A percentile compares a stretch with the other conserved stretches of the same genome.
Evolutionary conservation across 2,329 filamentous ascomycete species (phyloP).

Genomic region (Colletotrichum shisoi): DNA sequence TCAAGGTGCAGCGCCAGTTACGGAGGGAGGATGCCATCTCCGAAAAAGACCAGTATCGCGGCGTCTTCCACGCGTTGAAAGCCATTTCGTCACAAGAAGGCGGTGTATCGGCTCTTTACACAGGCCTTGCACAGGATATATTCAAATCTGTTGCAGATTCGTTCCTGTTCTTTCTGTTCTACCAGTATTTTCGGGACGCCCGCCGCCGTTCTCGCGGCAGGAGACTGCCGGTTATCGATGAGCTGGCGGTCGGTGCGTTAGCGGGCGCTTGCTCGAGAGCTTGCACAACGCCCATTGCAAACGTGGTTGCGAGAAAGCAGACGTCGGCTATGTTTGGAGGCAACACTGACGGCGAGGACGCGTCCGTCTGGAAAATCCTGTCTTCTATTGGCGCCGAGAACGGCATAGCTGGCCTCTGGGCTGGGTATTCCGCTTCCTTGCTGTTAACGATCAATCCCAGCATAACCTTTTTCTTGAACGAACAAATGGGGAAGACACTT

Average conservation of each 20-base stretch:
- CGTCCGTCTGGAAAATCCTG: conserved; percentile 65
- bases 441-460: conserved; percentile 85
- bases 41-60: conserved; percentile 62
- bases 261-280: conserved; percentile 79
- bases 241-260: conserved; percentile 75
- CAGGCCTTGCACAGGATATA: conserved; percentile 69
- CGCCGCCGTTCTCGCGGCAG: conserved; percentile 49
- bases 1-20: conserved; percentile 77
- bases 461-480: conserved; percentile 84
- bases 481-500: conserved; percentile 69
- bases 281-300: conserved; percentile 81
- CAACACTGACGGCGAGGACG: conserved; percentile 40
- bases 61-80: conserved; percentile 72
- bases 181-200: conserved; percentile 59
- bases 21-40: conserved; percentile 45
- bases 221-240: conserved; percentile 69
- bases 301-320: conserved; percentile 83
- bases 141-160: conserved; percentile 75
- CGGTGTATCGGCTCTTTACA: conserved; percentile 74
- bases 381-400: conserved; percentile 71
- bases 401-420: conserved; percentile 81
- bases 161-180: conserved; percentile 87
- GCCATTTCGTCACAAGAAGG: conserved; percentile 77
- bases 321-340: conserved; percentile 58
- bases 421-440: conserved; percentile 82